Conservation (phyloP, 257 asterid genomes). For the Solanum etuberosum region DNA sequence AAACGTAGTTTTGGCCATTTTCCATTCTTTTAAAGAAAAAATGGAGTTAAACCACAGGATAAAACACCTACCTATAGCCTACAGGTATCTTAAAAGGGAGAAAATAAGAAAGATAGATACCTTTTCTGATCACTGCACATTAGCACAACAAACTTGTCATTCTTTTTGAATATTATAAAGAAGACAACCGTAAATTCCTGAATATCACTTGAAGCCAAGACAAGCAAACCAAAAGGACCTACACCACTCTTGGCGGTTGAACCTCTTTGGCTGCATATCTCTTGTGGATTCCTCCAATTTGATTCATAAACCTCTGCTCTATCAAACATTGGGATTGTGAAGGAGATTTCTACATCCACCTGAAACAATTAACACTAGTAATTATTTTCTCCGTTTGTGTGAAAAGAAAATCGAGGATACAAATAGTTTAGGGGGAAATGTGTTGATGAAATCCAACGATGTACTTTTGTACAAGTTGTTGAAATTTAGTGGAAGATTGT, state of each 20-base stretch:
- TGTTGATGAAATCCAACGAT: too few relatives aligned
- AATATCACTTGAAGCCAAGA: not conserved
- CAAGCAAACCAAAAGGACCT: conserved; percentile 18
- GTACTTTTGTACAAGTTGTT: too few relatives aligned
- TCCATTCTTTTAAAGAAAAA: too few relatives aligned
- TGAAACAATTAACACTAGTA: conserved; percentile 1
- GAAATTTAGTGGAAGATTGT: not conserved
- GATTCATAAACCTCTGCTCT: conserved; percentile 13
- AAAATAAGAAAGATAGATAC: not conserved
- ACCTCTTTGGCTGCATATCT: conserved; percentile 18
- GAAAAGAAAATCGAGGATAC: not conserved
- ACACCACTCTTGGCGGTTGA: conserved; percentile 14
- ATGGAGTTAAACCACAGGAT: not conserved
- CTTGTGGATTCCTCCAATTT: conserved; percentile 11
- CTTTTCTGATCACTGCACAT: conserved; percentile 52
- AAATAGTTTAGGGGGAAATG: too few relatives aligned
- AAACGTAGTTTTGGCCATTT: too few relatives aligned
- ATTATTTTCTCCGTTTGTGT: not conserved
- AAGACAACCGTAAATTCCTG: conserved; percentile 36
- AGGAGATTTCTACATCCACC: not conserved
- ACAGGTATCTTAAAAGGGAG: not conserved
- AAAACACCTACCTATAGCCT: not conserved
- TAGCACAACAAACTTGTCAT: conserved; percentile 19
- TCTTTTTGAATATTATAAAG: conserved; percentile 19
- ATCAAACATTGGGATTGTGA: not conserved